Evolutionary conservation across 164 flowering plant species (phyloP), one percentile per base, ranked within the genome.

Genomic region (Magnolia officinalis): DNA sequence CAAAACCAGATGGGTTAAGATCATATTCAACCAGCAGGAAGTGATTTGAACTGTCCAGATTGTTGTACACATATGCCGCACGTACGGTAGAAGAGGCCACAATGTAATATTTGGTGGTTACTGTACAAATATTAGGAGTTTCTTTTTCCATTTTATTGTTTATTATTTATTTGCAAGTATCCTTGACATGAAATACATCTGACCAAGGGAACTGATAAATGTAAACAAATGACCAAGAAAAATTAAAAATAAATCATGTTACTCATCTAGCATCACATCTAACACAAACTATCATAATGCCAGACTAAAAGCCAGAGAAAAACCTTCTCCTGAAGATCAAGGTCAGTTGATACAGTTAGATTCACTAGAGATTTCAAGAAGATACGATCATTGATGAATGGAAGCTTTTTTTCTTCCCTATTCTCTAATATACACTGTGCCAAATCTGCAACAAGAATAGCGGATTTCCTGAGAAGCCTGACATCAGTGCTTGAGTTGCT

Each of bases 301-400:
- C 63, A 64, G 63, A n/a, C 2, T 55, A 16, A 23, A 7, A 19
- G 69, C 50, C 14, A 3, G 37, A 13, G 52, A 75, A 24, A n/a
- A 18, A 92, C 99, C 98, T 94, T 96, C 78, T 94, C 99, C 85
- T 89, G 95, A 68, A 96, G 97, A 88, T 96, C 98, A 79, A 94
- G 86, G 81, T 96, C 97, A 55, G 75, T 16, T 10, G 90, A 84
- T 65, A 84, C 80, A 4, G 80, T 78, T 52, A 89, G 85, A 86
- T 89, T 89, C 76, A 94, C 97, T 72, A 96, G 88, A 19, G 97
- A 85, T 84, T 90, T 94, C 84, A 92, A 80, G 77, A 96, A 85
- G n/a, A 77, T 49, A 24, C 71, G 85, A 80, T 86, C 80, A 69
- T 87, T 81, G 73, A 92, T 87, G 72, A 85, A 83, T 19, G 93